A percentile compares a stretch with the other conserved stretches of the same genome.
Evolutionary conservation across 1,284 basidiomycete species (phyloP).

Genomic region (Leccinum angustisporum): DNA sequence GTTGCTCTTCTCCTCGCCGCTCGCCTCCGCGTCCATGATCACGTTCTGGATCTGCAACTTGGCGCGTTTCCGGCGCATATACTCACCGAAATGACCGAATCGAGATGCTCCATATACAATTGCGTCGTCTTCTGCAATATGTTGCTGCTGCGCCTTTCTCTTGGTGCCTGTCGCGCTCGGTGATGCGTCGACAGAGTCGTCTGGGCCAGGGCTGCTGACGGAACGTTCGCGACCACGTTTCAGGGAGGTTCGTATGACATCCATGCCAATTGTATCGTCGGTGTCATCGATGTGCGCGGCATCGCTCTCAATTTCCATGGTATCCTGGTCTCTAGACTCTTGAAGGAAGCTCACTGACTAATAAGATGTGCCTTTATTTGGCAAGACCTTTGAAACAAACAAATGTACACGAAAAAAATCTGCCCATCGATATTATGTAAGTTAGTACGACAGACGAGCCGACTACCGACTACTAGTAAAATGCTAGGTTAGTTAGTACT

Average conservation of each 20-base stretch:
- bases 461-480: background rate
- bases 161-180: slow-evolving; percentile 13
- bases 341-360: background rate
- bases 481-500: slow-evolving; percentile 9
- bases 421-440: background rate
- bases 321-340: slow-evolving; percentile 6
- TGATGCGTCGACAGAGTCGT: background rate
- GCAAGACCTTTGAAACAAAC: slow-evolving; percentile 11
- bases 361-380: background rate
- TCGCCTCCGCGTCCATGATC: slow-evolving; percentile 44
- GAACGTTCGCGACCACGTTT: slow-evolving; percentile 9
- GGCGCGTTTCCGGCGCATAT: slow-evolving; percentile 86
- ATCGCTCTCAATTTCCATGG: slow-evolving; percentile 13
- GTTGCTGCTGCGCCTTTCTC: slow-evolving; percentile 18
- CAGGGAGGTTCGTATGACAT: background rate
- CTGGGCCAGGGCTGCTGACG: background rate
- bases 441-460: background rate
- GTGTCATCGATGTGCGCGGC: slow-evolving; percentile 6
- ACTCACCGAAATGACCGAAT: slow-evolving; percentile 85
- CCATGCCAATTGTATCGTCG: background rate
- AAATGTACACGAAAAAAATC: background rate
- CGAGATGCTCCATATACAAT: slow-evolving; percentile 73
- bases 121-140: slow-evolving; percentile 16
- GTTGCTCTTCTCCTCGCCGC: slow-evolving; percentile 36
- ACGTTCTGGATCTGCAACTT: slow-evolving; percentile 88